A percentile compares a stretch with the other conserved stretches of the same genome.
These are phyloP conservation scores for Leccinum fibrillosum DNA, from an alignment of 768 basidiomycete genomes.

Conservation along the genomic window DNA sequence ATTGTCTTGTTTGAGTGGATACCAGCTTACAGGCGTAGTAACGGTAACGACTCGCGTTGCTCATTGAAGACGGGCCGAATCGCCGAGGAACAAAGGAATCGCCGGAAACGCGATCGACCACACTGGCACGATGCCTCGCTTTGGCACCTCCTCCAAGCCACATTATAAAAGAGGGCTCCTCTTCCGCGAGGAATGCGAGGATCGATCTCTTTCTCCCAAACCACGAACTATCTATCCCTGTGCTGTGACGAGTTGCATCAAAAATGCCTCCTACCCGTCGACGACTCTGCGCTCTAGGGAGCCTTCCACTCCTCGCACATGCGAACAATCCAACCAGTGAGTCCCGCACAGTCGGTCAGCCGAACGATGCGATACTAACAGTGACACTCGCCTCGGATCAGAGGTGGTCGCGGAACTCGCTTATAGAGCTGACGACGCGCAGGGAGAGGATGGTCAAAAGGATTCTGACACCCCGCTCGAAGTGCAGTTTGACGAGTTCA, in stretches of 20 bases:
- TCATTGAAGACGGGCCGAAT: not conserved
- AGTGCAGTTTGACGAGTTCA: conserved; percentile 25
- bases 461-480: conserved; percentile 14
- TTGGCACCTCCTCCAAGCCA: not conserved
- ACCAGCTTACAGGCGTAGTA: not conserved
- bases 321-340: conserved; percentile 27
- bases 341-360: not conserved
- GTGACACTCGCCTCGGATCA: conserved; percentile 1
- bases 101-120: not conserved
- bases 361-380: not conserved
- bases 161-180: conserved; percentile 10
- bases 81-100: conserved; percentile 6
- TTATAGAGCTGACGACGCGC: conserved; percentile 16
- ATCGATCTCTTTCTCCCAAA: not conserved
- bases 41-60: not conserved
- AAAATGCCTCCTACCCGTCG: conserved; percentile 24
- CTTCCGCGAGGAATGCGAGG: not conserved
- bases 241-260: not conserved
- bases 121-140: not conserved
- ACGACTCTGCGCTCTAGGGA: conserved; percentile 16
- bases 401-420: conserved; percentile 28
- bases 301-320: conserved; percentile 19
- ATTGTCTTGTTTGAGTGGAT: conserved; percentile 13
- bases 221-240: not conserved
- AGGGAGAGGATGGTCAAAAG: not conserved